Conservation (phyloP, 257 asterid species). For the Gynochthodes officinalis region DNA sequence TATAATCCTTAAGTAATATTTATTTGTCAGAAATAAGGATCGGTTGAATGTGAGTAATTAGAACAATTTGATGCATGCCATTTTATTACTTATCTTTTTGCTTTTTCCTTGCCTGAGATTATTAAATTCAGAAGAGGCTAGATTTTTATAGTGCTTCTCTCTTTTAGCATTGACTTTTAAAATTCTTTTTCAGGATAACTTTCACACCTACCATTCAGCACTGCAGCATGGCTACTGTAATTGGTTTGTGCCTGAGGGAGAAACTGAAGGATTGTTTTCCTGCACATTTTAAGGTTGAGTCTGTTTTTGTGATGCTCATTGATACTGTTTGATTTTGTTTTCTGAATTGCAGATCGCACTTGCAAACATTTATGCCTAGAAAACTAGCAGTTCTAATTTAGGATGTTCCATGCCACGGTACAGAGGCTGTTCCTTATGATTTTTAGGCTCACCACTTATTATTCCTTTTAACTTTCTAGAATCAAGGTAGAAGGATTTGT, state of each 20-base stretch:
- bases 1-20: no score
- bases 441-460: not conserved
- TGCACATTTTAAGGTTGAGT: conserved; percentile 76
- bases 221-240: conserved; percentile 90
- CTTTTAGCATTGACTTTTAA: not conserved
- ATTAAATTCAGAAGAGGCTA: not conserved
- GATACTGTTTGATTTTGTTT: not conserved
- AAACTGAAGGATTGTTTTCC: conserved; percentile 72
- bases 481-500: not conserved
- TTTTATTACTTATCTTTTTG: not conserved
- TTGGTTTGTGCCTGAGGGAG: conserved; percentile 85
- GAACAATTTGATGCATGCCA: not conserved
- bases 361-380: not conserved
- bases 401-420: not conserved
- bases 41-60: not conserved
- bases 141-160: not conserved
- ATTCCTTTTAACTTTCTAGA: not conserved
- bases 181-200: conserved; percentile 50
- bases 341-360: not conserved
- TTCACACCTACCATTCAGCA: conserved; percentile 97
- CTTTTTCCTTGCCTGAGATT: no score
- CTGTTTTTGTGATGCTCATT: not conserved
- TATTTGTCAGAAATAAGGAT: not conserved
- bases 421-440: not conserved
- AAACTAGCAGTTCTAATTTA: not conserved